Evolutionary conservation across 257 asterid species (phyloP).

Genomic region (Prunella vulgaris): DNA sequence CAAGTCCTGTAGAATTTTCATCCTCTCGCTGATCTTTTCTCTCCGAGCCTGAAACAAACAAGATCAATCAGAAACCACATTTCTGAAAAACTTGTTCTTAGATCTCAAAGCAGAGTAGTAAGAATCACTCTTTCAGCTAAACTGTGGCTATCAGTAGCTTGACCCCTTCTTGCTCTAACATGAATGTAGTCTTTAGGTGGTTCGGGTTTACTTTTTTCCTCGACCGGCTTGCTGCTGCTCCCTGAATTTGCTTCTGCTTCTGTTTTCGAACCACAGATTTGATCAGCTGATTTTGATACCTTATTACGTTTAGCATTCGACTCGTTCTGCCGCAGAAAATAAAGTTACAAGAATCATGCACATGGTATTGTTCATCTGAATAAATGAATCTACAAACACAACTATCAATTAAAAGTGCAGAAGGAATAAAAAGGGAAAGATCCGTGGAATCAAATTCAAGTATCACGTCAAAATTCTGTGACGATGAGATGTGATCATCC

Average conservation of each 20-base stretch:
- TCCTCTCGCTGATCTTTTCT: constrained; percentile 94
- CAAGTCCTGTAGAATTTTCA: constrained; percentile 91
- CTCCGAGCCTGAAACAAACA: constrained; percentile 62
- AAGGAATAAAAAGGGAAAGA: background rate
- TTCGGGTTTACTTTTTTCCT: constrained; percentile 48
- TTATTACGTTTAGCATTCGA: constrained; percentile 42
- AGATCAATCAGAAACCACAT: constrained; percentile 19
- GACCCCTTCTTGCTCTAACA: constrained; percentile 95
- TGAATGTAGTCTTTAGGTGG: constrained; percentile 91
- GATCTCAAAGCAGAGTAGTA: background rate
- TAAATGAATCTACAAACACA: background rate
- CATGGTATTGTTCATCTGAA: background rate
- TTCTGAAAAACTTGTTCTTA: background rate
- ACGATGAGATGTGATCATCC: background rate
- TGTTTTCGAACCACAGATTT: constrained; percentile 35
- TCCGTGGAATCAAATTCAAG: constrained; percentile 3
- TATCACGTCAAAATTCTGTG: background rate
- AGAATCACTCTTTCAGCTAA: constrained; percentile 75
- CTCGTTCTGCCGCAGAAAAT: constrained; percentile 38
- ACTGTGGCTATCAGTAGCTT: constrained; percentile 97
- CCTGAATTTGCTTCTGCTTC: constrained; percentile 58
- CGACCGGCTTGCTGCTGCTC: constrained; percentile 42
- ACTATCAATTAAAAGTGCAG: background rate
- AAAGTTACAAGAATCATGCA: background rate
- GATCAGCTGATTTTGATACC: constrained; percentile 32